Conservation (phyloP, 768 basidiomycete species). For the Saitozyma podzolica region DNA sequence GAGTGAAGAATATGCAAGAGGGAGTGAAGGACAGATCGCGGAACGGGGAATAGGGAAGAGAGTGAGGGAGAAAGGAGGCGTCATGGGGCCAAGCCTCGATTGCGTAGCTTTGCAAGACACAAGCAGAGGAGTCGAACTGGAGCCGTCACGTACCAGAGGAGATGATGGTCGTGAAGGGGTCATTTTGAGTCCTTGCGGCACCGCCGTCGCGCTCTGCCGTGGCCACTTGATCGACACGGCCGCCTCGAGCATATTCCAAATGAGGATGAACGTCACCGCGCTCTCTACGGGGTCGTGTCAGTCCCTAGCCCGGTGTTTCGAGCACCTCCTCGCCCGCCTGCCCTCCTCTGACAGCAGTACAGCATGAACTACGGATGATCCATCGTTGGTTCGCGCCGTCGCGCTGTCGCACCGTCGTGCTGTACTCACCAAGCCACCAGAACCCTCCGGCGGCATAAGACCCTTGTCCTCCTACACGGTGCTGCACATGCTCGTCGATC, state of each 20-base stretch:
- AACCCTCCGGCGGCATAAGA: constrained; percentile 15
- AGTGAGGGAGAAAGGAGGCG: too few relatives aligned
- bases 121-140: too few relatives aligned
- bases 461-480: constrained; percentile 9
- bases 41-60: too few relatives aligned
- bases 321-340: not conserved
- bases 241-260: constrained; percentile 33
- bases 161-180: constrained; percentile 31
- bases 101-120: too few relatives aligned
- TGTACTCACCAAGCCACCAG: constrained; percentile 19
- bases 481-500: constrained; percentile 17
- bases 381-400: too few relatives aligned
- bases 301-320: not conserved
- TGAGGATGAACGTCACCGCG: constrained; percentile 10
- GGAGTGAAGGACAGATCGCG: not conserved
- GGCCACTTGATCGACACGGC: constrained; percentile 22
- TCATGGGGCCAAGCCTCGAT: too few relatives aligned
- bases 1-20: not conserved
- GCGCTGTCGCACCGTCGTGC: not conserved
- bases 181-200: constrained; percentile 15
- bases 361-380: too few relatives aligned
- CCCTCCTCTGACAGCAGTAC: not conserved
- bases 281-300: constrained; percentile 16
- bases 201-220: not conserved
- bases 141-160: constrained; percentile 25